Conservation (phyloP, 73 alveolate genomes). For the Paramecium octaurelia region DNA sequence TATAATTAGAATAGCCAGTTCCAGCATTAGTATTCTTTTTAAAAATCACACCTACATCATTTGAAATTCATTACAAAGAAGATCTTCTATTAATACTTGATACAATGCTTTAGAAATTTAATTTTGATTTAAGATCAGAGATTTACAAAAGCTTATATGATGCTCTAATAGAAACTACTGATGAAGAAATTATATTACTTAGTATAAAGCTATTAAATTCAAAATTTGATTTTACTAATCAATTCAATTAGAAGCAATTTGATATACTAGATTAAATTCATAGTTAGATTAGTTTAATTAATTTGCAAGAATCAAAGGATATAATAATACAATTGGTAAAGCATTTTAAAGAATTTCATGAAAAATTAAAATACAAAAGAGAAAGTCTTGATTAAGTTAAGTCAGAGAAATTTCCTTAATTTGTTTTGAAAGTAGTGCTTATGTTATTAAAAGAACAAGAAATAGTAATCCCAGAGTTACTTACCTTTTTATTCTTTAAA, state of each 20-base stretch:
- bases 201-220: neutral
- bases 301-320: neutral
- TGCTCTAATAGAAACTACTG: neutral
- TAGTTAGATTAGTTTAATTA: neutral
- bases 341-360: neutral
- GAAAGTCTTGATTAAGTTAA: neutral
- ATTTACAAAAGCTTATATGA: neutral
- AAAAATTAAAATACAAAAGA: neutral
- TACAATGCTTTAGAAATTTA: neutral
- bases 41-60: neutral
- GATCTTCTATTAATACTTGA: neutral
- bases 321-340: neutral
- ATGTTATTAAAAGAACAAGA: neutral
- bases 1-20: neutral
- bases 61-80: neutral
- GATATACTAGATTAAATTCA: neutral
- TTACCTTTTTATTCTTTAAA: neutral
- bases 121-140: neutral
- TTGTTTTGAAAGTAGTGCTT: neutral
- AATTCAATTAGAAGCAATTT: neutral
- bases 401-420: neutral
- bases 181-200: neutral
- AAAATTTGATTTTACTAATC: neutral
- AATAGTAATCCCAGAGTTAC: neutral
- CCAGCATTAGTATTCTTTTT: neutral